phyloP scores from a whole-genome alignment of 2,329 filamentous ascomycete genomes.

The Sphaerulina populicola region DNA sequence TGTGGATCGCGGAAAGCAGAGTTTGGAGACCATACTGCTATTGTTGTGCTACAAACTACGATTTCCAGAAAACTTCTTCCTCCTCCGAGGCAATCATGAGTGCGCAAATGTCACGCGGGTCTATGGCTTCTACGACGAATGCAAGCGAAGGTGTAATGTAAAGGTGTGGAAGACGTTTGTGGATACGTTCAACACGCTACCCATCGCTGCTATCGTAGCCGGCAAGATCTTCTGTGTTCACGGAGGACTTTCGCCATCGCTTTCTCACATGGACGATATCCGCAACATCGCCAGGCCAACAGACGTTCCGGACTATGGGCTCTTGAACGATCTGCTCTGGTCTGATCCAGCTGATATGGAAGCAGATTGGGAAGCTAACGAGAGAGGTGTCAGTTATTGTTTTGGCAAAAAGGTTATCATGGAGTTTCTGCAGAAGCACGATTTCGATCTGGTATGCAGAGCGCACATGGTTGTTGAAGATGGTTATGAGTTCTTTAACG shows the following conservation, averaged over 20 bases:
- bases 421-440: slow-evolving; percentile 86
- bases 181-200: slow-evolving; percentile 90
- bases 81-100: slow-evolving; percentile 90
- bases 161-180: slow-evolving; percentile 98
- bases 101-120: slow-evolving; percentile 93
- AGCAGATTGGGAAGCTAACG: slow-evolving; percentile 89
- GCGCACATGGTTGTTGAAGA: slow-evolving; percentile 99
- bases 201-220: slow-evolving; percentile 92
- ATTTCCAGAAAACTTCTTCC: slow-evolving; percentile 94
- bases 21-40: slow-evolving; percentile 84
- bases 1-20: slow-evolving; percentile 93
- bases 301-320: slow-evolving; percentile 91
- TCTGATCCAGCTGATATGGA: slow-evolving; percentile 98
- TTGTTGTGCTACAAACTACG: slow-evolving; percentile 95
- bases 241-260: slow-evolving; percentile 81
- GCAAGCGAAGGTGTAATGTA: slow-evolving; percentile 90
- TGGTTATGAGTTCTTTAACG: slow-evolving; percentile 97
- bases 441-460: slow-evolving; percentile 93
- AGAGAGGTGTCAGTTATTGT: slow-evolving; percentile 93
- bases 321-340: slow-evolving; percentile 93
- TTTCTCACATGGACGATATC: slow-evolving; percentile 97
- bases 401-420: slow-evolving; percentile 98
- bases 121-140: slow-evolving; percentile 97
- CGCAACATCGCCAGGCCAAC: slow-evolving; percentile 90
- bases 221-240: slow-evolving; percentile 98